A percentile compares a stretch with the other conserved stretches of the same genome.
These are phyloP conservation scores for Symbiodinium natans DNA, from an alignment of 73 alveolate genomes.

Conservation along the genomic window DNA sequence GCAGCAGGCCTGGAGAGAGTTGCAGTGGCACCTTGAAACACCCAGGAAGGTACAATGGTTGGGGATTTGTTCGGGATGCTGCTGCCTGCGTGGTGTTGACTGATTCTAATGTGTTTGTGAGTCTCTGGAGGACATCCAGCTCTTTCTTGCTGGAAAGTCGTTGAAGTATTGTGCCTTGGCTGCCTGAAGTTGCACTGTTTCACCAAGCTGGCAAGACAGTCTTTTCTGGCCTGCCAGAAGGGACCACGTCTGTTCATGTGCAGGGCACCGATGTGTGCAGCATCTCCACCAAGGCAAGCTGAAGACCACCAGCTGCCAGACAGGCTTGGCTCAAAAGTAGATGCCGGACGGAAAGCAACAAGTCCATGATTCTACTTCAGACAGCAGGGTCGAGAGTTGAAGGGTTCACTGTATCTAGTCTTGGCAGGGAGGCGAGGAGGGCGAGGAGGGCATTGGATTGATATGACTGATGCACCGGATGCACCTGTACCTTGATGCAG, in stretches of 20 bases:
- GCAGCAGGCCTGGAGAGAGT: conserved; percentile 62
- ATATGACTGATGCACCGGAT: neutral
- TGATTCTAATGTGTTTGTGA: no score
- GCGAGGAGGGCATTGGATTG: neutral
- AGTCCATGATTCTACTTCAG: no score
- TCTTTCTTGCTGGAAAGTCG: conserved; percentile 58
- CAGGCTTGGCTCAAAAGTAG: conserved; percentile 13
- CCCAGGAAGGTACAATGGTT: no score
- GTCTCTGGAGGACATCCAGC: conserved; percentile 90
- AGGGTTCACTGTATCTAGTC: no score
- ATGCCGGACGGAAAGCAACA: no score
- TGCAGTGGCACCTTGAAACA: neutral
- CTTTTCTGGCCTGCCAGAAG: no score
- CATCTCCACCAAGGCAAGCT: conserved; percentile 77
- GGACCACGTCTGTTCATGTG: no score
- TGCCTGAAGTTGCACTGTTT: neutral
- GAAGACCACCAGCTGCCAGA: conserved; percentile 71
- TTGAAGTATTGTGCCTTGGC: conserved; percentile 49
- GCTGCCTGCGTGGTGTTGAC: neutral
- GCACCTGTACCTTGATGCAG: no score
- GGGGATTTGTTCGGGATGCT: no score
- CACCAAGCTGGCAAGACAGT: neutral
- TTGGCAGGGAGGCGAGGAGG: neutral
- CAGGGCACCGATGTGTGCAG: no score
- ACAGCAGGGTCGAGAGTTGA: no score